Evolutionary conservation across 371 early-diverging fungal genomes (phyloP), one percentile per base, ranked within the genome.

Genomic region (Dipsacomyces acuminosporus): DNA sequence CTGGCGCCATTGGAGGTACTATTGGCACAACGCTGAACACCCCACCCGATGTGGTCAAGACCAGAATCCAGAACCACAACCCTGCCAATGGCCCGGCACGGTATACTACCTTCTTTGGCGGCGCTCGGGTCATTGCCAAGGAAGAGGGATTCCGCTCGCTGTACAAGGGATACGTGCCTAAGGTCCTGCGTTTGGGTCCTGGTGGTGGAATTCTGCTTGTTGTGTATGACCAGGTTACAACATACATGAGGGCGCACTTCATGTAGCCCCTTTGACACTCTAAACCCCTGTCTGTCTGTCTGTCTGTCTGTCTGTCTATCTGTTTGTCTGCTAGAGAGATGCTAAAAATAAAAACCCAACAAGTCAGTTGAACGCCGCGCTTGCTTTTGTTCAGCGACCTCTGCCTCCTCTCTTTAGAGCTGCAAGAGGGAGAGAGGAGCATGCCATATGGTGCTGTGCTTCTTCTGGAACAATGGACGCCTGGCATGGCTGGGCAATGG

Each of bases 1-100:
- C 96, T 54, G 97, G 98, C 48, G 79, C 92, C 15, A 81, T 94
- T 60, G 97, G 97, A 58, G 98, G 98, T 46, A 94, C 94, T 18
- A 78, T 93, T 51, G 98, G 94, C 35, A 98, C 98, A 13, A 80
- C 89, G 40, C 64, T 93, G 49, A 98, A 98, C 76, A 96, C 94
- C 21, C 96, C 98, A 8, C 87, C 94, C 48, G 98, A 98, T 77
- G 98, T 98, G 24, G 94, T 94, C 54, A 98, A 98, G 82, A 92
- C 96, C 1, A 82, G 98, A 55, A 84, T 98, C 44, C 98, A 98
- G 76, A 87, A 87, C 70, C 83, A 93, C 63, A 63, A 64, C 43
- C 72, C 80, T 23, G 80, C 81, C 36, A 76, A 71, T 24, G 78
- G 79, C 11, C 73, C 78, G 8, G 70, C 73, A 36, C 89, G 85